These are phyloP conservation scores for Yamadazyma blattariae DNA, from an alignment of 1,139 yeast genomes.

Conservation along the genomic window DNA sequence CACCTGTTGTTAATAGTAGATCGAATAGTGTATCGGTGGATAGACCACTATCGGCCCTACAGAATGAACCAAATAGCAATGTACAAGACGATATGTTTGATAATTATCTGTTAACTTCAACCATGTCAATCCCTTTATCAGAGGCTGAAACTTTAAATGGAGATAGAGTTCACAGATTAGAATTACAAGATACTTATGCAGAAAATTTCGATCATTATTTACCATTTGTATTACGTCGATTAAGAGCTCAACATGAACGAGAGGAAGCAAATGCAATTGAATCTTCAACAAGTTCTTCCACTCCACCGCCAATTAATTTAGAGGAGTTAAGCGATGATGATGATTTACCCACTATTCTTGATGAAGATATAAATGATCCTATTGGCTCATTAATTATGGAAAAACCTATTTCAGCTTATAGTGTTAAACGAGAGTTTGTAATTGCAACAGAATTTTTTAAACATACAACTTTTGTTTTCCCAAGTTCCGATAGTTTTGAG, in stretches of 20 bases:
- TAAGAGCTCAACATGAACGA: constrained; percentile 16
- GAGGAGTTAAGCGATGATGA: constrained; percentile 11
- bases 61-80: not conserved
- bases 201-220: constrained; percentile 39
- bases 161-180: constrained; percentile 21
- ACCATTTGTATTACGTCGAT: constrained; percentile 33
- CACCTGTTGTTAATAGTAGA: not conserved
- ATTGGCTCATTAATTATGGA: constrained; percentile 13
- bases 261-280: not conserved
- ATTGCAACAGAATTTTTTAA: constrained; percentile 35
- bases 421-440: constrained; percentile 27
- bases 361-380: constrained; percentile 14
- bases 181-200: constrained; percentile 33
- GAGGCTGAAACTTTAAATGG: constrained; percentile 24
- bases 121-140: constrained; percentile 19
- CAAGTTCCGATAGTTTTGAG: constrained; percentile 27
- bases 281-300: not conserved
- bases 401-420: constrained; percentile 18
- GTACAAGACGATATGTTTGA: not conserved
- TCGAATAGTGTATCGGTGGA: constrained; percentile 1
- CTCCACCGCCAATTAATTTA: no score
- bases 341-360: constrained; percentile 22
- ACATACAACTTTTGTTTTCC: constrained; percentile 28
- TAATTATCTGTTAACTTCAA: constrained; percentile 11
- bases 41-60: not conserved